Conservation (phyloP, 2,329 filamentous ascomycete genomes). For the Trichocomaceae sp. region DNA sequence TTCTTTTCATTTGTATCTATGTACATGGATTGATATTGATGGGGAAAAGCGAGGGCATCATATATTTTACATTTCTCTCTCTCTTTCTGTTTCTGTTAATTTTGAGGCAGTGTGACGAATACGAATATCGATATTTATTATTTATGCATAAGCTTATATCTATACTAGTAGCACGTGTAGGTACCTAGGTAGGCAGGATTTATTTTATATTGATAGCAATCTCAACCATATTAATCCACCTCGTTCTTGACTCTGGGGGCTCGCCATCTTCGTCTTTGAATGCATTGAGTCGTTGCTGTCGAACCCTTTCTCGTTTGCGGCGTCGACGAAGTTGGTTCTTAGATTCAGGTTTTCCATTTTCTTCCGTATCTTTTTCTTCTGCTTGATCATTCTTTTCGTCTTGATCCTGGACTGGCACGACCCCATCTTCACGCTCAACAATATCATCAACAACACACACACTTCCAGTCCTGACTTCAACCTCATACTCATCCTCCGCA, state of each 20-base stretch:
- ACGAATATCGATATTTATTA: not conserved
- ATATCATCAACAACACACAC: constrained; percentile 57
- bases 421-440: constrained; percentile 28
- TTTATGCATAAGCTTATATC: not conserved
- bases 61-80: not conserved
- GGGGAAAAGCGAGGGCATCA: not conserved
- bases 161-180: not conserved
- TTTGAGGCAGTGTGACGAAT: not conserved
- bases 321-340: constrained; percentile 14
- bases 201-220: constrained; percentile 39
- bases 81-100: not conserved
- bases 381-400: constrained; percentile 15
- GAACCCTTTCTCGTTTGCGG: constrained; percentile 25
- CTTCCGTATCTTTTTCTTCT: constrained; percentile 10
- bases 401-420: constrained; percentile 10
- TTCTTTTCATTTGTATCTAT: constrained; percentile 1
- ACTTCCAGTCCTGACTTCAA: constrained; percentile 50
- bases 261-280: constrained; percentile 27
- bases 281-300: constrained; percentile 16
- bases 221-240: constrained; percentile 44
- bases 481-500: constrained; percentile 39
- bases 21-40: not conserved
- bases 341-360: constrained; percentile 13
- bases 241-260: constrained; percentile 38
- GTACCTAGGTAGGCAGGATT: constrained; percentile 9